phyloP scores from a whole-genome alignment of 345 rosid genomes.

The Citrus inodora region DNA sequence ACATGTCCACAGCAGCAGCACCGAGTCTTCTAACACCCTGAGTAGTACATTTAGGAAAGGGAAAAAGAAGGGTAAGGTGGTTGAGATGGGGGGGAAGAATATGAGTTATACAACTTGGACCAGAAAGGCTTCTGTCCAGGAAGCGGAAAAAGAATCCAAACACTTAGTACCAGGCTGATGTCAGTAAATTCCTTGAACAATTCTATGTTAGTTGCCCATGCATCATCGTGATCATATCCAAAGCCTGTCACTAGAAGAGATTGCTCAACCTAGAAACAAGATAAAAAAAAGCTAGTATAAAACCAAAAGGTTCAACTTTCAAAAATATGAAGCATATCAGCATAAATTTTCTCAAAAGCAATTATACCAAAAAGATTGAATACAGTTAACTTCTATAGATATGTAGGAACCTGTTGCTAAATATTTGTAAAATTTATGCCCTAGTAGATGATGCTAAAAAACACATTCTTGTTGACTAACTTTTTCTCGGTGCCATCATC shows the following conservation, averaged over 20 bases:
- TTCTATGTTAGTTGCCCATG: constrained; percentile 85
- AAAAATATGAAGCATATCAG: constrained; percentile 9
- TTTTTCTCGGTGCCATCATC: not conserved
- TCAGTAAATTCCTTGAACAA: constrained; percentile 94
- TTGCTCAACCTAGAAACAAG: constrained; percentile 61
- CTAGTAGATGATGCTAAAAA: not conserved
- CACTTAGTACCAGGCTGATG: constrained; percentile 62
- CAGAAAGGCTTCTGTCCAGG: not conserved
- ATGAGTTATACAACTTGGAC: not conserved
- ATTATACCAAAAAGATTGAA: not conserved
- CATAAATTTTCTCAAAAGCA: not conserved
- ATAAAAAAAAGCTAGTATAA: not conserved
- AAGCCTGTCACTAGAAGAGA: constrained; percentile 97
- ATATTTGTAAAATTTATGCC: not conserved
- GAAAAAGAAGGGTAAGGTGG: not conserved
- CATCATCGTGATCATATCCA: constrained; percentile 95
- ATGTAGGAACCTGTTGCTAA: not conserved
- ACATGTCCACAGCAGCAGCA: constrained; percentile 99
- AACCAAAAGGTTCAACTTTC: not conserved
- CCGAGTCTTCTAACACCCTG: constrained; percentile 96
- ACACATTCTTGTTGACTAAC: not conserved
- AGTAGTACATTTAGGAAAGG: constrained; percentile 7
- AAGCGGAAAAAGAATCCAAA: not conserved
- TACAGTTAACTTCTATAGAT: not conserved
- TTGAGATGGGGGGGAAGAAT: not conserved